Evolutionary conservation across 768 basidiomycete species (phyloP), one percentile per base, ranked within the genome.

Genomic region (Pleurotus platypus): DNA sequence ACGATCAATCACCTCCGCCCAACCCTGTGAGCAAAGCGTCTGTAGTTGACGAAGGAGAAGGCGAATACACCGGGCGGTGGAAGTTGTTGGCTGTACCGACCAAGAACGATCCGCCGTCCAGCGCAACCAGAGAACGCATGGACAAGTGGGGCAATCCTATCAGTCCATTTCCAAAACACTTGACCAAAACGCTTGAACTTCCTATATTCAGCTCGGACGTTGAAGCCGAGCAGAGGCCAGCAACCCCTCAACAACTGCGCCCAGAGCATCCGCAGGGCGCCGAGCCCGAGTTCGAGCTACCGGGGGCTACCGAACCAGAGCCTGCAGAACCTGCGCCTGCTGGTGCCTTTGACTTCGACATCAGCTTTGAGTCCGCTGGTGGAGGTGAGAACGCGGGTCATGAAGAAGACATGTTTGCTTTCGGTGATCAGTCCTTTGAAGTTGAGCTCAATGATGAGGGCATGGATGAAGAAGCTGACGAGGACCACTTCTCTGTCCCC

Each of bases 1-100:
- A 78, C 54, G 67, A 69, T 27, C 56, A 59, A 24, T 56, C 60
- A 20, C 47, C 55, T 15, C 49, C 26, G 8, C 46, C 49, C 12
- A 11, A 7, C 16, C 18, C 51, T 15, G 27, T 6, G 26, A 50
- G 24, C 13, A 27, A 35, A 15, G 63, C 61, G 13, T 61, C 63
- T 4, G 62, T 45, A 1, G 67, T 62, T 1, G 69, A 64, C 11
- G 75, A 79, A 55, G 79, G 73, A 1, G 73, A 78, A 27, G 85
- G 87, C 18, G 86, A 90, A 60, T 90, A 79, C 63, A 90, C 89
- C 5, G 89, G 87, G 9, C 76, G 72, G 30, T 90, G 82, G 72
- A 81, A 70, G 65, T 75, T 78, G 57, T 60, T 85, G 50, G 72
- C 64, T 6, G 78, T 89, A 3, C 83, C 78, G 16, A 87, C 83